phyloP scores from a whole-genome alignment of 1,284 basidiomycete species.

The Malassezia vespertilionis region DNA sequence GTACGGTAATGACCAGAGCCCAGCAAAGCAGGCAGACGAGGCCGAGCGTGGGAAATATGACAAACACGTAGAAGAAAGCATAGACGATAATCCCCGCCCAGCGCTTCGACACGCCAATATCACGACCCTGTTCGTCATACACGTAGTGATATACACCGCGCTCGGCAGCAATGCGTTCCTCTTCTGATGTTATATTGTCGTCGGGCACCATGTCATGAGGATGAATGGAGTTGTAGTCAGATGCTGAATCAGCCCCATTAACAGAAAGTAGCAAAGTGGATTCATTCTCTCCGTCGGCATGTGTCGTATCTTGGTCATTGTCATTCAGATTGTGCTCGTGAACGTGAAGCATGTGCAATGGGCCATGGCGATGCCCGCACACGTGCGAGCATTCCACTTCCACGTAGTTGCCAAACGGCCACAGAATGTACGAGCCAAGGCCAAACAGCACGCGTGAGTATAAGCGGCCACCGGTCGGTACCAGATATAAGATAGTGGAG shows the following conservation, averaged over 20 bases:
- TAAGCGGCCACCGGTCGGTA: slow-evolving; percentile 65
- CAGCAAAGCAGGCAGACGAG: slow-evolving; percentile 65
- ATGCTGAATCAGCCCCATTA: background rate
- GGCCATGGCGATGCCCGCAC: slow-evolving; percentile 27
- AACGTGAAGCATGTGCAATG: slow-evolving; percentile 6
- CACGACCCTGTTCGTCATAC: slow-evolving; percentile 29
- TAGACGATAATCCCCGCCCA: slow-evolving; percentile 32
- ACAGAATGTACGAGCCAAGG: slow-evolving; percentile 86
- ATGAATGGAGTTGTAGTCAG: slow-evolving; percentile 5
- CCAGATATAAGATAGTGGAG: slow-evolving; percentile 60
- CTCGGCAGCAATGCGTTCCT: slow-evolving; percentile 31
- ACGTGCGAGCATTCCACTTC: slow-evolving; percentile 57
- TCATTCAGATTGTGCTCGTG: slow-evolving; percentile 16
- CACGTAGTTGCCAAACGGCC: slow-evolving; percentile 99
- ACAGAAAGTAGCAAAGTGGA: slow-evolving; percentile 5
- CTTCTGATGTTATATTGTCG: slow-evolving; percentile 17
- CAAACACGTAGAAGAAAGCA: slow-evolving; percentile 62
- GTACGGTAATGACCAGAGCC: slow-evolving; percentile 83
- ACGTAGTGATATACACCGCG: slow-evolving; percentile 40
- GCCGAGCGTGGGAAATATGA: slow-evolving; percentile 76
- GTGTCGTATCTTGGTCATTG: slow-evolving; percentile 3
- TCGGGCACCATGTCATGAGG: slow-evolving; percentile 10
- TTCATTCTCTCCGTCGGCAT: background rate
- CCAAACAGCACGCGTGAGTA: slow-evolving; percentile 84
- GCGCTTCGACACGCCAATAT: slow-evolving; percentile 29